phyloP scores from a whole-genome alignment of 140 eudicot genomes.

The Anethum foeniculum region DNA sequence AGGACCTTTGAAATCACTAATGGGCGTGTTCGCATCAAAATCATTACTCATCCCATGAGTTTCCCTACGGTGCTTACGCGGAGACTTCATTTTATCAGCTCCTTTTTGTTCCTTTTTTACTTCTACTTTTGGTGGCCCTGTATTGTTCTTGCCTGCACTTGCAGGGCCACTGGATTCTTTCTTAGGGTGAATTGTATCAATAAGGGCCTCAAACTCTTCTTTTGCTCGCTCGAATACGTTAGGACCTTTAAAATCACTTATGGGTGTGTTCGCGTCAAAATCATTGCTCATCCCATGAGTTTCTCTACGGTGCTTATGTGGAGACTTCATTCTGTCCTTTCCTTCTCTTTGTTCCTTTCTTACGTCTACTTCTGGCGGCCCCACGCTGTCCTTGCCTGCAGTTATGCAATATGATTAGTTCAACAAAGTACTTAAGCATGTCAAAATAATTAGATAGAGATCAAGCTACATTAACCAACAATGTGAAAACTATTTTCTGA shows the following conservation, averaged over 20 bases:
- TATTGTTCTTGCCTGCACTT: constrained; percentile 29
- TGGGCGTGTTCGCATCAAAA: constrained; percentile 59
- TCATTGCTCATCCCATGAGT: constrained; percentile 58
- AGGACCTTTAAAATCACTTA: constrained; percentile 60
- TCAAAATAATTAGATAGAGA: constrained; percentile 9
- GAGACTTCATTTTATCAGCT: constrained; percentile 31
- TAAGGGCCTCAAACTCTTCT: constrained; percentile 81
- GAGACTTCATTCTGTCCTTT: constrained; percentile 31
- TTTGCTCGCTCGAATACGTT: constrained; percentile 67
- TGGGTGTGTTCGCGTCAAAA: constrained; percentile 45
- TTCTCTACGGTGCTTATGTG: constrained; percentile 51
- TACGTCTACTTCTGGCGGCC: constrained; percentile 29
- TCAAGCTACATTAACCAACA: neutral
- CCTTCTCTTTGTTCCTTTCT: constrained; percentile 31
- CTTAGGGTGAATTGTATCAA: constrained; percentile 42
- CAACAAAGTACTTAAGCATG: neutral
- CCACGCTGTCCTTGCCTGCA: constrained; percentile 29
- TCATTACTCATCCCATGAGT: constrained; percentile 80
- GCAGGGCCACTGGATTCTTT: constrained; percentile 26
- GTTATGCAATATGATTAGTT: neutral
- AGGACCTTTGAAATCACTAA: constrained; percentile 72
- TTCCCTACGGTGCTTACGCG: constrained; percentile 47
- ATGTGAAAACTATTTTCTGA: neutral
- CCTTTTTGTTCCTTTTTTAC: constrained; percentile 35
- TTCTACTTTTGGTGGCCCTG: constrained; percentile 24